Conservation (phyloP, 1,284 basidiomycete genomes). For the Mrakiaceae sp. region DNA sequence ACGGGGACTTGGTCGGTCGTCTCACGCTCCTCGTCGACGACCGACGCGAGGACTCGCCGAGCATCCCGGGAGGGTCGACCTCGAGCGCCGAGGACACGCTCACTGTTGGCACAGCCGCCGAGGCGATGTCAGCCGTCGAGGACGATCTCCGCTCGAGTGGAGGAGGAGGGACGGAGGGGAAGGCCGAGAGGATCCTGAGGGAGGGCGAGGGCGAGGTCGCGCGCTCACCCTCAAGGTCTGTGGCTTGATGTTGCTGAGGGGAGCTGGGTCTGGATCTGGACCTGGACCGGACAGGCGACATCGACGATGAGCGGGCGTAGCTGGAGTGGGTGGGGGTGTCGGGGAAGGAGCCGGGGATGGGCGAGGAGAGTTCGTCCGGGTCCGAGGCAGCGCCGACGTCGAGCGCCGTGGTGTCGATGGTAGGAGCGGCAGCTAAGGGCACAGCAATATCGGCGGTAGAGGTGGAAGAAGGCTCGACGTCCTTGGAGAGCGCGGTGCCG, state of each 20-base stretch:
- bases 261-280: background rate
- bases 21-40: background rate
- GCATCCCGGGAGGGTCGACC: background rate
- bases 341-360: slow-evolving; percentile 8
- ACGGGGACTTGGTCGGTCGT: background rate
- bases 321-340: slow-evolving; percentile 3
- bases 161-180: background rate
- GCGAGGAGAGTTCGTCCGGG: background rate
- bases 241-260: background rate
- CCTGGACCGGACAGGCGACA: background rate
- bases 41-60: background rate
- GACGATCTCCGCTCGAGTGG: background rate
- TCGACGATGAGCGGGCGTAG: background rate
- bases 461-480: background rate
- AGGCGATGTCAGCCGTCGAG: background rate
- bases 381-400: background rate
- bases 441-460: background rate
- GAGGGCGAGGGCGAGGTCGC: background rate
- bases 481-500: background rate
- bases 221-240: background rate
- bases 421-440: background rate
- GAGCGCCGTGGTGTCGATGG: background rate
- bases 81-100: background rate
- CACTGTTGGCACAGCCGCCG: background rate
- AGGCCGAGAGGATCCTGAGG: background rate